Evolutionary conservation across 495 filamentous ascomycete species (phyloP), one percentile per base, ranked within the genome.

Genomic region (Achaetomiella virescens): DNA sequence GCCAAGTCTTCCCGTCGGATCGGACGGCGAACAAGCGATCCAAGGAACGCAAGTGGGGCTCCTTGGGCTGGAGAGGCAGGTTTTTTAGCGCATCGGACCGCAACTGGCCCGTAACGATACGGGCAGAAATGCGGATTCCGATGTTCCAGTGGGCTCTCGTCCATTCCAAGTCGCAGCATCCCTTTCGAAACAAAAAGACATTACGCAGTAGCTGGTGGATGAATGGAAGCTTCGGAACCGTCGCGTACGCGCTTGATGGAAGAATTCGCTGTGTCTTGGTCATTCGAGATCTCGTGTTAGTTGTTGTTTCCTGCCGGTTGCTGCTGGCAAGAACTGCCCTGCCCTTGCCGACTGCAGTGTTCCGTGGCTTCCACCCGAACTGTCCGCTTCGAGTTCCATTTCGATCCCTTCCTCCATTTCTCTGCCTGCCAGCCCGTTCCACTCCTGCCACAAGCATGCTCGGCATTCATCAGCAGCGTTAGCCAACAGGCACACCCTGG

Each of bases 381-480:
- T 41, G 27, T 18, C 43, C 50, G 20, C 17, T 29, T n/a, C 36
- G 27, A 9, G 27, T 31, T 31, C 27, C 27, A 31, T 31, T 31
- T 31, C 27, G 27, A 21, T 45, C 44, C 38, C 37, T 33, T 37
- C 45, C 48, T 14, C 20, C 55, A 10, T 10, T 3, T 14, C 38
- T 48, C 52, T 35, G 33, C 18, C 24, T 52, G 41, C 36, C 36
- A 14, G 42, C 55, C 60, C 45, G 51, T 47, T 44, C 50, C 50
- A 53, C 38, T 31, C 36, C 52, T 45, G 31, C 51, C 57, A 59
- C 49, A 53, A 43, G 41, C 42, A 51, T 49, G 38, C 49, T 29
- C 49, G 44, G 41, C 49, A 59, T 56, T 48, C 58, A 55, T 45
- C 56, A 59, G 56, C 53, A 52, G 56, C 62, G 21, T 55, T 41